phyloP scores from a whole-genome alignment of 2,329 filamentous ascomycete species.

The Sphaerulina populicola region DNA sequence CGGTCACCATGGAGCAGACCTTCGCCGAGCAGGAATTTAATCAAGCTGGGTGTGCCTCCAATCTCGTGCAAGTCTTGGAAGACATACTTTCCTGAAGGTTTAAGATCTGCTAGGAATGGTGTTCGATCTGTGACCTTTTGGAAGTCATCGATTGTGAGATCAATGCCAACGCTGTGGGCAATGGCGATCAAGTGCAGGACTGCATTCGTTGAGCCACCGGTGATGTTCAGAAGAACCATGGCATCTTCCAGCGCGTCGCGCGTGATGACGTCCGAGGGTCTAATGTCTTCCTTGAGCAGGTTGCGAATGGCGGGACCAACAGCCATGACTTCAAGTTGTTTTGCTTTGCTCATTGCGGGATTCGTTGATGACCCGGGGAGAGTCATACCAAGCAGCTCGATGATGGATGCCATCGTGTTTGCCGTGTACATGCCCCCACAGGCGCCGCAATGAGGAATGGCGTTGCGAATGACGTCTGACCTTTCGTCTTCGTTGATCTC shows the following conservation, averaged over 20 bases:
- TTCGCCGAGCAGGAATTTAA: constrained; percentile 45
- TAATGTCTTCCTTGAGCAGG: constrained; percentile 44
- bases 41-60: constrained; percentile 43
- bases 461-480: constrained; percentile 88
- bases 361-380: constrained; percentile 46
- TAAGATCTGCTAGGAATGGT: constrained; percentile 45
- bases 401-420: constrained; percentile 46
- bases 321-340: constrained; percentile 44
- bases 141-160: constrained; percentile 47
- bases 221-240: constrained; percentile 45
- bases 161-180: constrained; percentile 43
- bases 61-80: constrained; percentile 53
- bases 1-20: constrained; percentile 42
- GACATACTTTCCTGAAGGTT: constrained; percentile 47
- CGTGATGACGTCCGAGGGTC: constrained; percentile 44
- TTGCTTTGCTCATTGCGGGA: constrained; percentile 44
- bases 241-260: constrained; percentile 44
- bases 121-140: constrained; percentile 44
- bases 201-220: constrained; percentile 45
- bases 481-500: constrained; percentile 85
- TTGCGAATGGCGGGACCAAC: constrained; percentile 45
- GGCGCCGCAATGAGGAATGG: constrained; percentile 74
- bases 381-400: constrained; percentile 46
- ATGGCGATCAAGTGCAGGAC: constrained; percentile 47
- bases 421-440: constrained; percentile 69